Conservation (phyloP, 1,284 basidiomycete genomes). For the Ustilago xerochloae region DNA sequence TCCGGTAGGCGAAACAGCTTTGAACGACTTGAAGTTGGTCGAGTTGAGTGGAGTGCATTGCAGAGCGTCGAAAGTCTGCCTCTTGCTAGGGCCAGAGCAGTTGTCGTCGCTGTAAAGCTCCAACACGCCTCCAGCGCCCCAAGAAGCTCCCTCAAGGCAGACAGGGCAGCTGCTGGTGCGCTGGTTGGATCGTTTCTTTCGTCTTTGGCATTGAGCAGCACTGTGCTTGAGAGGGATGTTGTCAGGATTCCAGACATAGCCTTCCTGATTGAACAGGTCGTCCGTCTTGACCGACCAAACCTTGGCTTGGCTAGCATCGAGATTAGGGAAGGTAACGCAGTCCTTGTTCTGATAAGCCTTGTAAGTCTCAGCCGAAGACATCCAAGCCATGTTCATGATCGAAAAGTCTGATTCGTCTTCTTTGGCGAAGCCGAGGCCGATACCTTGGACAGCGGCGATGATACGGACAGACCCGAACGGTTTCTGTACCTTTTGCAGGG, state of each 20-base stretch:
- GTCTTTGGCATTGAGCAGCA: constrained; percentile 2
- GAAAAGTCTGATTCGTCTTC: constrained; percentile 29
- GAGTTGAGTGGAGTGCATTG: constrained; percentile 25
- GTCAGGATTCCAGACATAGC: constrained; percentile 32
- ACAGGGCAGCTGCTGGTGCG: background rate
- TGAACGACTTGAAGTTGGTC: constrained; percentile 36
- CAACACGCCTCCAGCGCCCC: constrained; percentile 31
- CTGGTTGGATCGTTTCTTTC: background rate
- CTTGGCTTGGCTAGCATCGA: constrained; percentile 1
- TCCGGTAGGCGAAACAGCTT: constrained; percentile 7
- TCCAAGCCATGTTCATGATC: constrained; percentile 37
- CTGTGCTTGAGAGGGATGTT: constrained; percentile 27
- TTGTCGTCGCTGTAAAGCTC: constrained; percentile 18
- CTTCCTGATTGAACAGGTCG: constrained; percentile 6
- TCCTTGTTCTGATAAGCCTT: constrained; percentile 16
- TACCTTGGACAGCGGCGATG: constrained; percentile 17
- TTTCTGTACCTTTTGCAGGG: constrained; percentile 1
- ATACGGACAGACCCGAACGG: constrained; percentile 30
- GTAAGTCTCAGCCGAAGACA: constrained; percentile 15
- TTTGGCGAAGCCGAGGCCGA: constrained; percentile 35
- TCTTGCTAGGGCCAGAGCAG: constrained; percentile 11
- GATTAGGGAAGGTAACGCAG: constrained; percentile 32
- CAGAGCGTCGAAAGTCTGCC: constrained; percentile 26
- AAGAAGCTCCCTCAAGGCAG: constrained; percentile 31
- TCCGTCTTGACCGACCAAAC: constrained; percentile 22